Conservation (phyloP, 306 rosid species). For the Arachis hypogaea region DNA sequence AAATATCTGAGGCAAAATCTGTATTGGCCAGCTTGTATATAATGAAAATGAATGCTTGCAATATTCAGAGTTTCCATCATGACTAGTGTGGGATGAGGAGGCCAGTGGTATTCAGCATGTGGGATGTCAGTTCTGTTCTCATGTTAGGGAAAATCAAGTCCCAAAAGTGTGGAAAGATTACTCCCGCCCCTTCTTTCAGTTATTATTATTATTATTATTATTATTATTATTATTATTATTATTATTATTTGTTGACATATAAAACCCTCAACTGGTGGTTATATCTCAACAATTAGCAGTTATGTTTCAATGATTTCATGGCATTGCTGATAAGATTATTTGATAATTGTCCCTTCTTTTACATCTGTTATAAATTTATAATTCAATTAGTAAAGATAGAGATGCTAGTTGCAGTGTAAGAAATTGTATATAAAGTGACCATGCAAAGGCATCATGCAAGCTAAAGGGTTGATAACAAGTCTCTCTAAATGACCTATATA, state of each 20-base stretch:
- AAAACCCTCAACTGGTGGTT: not conserved
- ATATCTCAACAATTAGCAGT: not conserved
- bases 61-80: not conserved
- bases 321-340: not conserved
- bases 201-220: no score
- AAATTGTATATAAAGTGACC: not conserved
- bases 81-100: not conserved
- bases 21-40: not conserved
- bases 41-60: slow-evolving; percentile 3
- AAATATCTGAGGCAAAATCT: not conserved
- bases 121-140: not conserved
- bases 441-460: not conserved
- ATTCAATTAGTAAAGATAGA: not conserved
- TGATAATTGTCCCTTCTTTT: not conserved
- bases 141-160: not conserved
- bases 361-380: not conserved
- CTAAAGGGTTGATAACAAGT: not conserved
- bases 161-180: not conserved
- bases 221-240: no score
- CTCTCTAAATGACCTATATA: not conserved
- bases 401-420: not conserved
- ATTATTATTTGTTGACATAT: not conserved
- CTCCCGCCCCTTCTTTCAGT: no score
- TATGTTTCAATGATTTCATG: not conserved
- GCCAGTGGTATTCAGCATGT: not conserved